Evolutionary conservation across 306 rosid species (phyloP).

Genomic region (Castanospermum australe): DNA sequence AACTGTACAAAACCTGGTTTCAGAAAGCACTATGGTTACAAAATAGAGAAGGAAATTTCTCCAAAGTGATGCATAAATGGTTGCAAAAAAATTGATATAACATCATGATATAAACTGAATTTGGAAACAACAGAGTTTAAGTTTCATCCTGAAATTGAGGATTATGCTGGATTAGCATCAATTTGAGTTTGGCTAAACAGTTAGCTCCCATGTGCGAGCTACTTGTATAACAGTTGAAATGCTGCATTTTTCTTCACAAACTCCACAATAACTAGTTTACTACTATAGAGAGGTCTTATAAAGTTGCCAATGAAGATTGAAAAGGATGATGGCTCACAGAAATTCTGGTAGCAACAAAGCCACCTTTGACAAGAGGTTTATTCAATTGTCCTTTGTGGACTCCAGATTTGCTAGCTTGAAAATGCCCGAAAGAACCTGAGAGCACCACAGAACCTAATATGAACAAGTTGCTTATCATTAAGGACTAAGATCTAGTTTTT

Average conservation of each 20-base stretch:
- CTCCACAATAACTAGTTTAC: not conserved
- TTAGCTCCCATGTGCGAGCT: not conserved
- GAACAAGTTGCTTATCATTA: constrained; percentile 4
- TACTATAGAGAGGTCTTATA: not conserved
- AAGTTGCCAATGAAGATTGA: not conserved
- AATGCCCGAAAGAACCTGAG: constrained; percentile 95
- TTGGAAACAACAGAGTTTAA: not conserved
- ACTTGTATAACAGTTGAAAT: not conserved
- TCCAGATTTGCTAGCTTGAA: constrained; percentile 93
- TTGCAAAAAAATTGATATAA: not conserved
- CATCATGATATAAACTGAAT: not conserved
- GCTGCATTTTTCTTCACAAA: not conserved
- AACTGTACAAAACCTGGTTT: not conserved
- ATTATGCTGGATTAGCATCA: not conserved
- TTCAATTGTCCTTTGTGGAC: constrained; percentile 87
- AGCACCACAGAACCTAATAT: constrained; percentile 27
- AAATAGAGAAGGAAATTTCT: not conserved
- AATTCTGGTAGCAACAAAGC: constrained; percentile 93
- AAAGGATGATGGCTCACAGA: constrained; percentile 55
- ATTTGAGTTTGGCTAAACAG: not conserved
- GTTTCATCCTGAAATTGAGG: not conserved
- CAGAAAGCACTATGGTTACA: not conserved
- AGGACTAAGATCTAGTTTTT: not conserved
- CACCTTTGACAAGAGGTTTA: constrained; percentile 87
- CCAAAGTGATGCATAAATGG: not conserved